These are phyloP conservation scores for Chiua virens DNA, from an alignment of 768 basidiomycete species.

Conservation along the genomic window DNA sequence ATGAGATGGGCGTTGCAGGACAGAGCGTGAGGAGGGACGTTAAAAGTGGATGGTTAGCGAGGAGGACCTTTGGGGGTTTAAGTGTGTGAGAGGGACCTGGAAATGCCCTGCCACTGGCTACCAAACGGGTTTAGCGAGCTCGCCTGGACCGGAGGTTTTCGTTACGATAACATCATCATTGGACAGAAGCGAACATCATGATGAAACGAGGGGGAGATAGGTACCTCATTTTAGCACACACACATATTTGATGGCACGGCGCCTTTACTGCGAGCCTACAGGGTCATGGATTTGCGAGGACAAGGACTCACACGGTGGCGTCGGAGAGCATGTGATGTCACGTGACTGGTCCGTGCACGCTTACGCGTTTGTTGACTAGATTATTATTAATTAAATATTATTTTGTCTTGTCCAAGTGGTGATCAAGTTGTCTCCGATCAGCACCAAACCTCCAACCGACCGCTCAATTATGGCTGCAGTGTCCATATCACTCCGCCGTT, in stretches of 20 bases:
- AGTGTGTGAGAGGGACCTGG: no score
- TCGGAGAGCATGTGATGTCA: slow-evolving; percentile 11
- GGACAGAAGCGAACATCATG: background rate
- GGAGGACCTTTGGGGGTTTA: background rate
- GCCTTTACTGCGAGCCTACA: no score
- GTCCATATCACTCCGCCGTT: slow-evolving; percentile 29
- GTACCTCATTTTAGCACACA: no score
- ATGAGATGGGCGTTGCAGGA: background rate
- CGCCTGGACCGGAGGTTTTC: no score
- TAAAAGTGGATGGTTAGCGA: no score
- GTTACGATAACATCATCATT: background rate
- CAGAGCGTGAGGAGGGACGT: no score
- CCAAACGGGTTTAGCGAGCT: no score
- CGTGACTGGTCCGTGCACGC: slow-evolving; percentile 30
- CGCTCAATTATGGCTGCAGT: slow-evolving; percentile 28
- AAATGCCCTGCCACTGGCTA: background rate
- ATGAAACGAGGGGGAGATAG: no score
- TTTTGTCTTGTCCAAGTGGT: background rate
- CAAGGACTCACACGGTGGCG: no score
- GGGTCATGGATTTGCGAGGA: background rate
- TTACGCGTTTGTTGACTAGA: slow-evolving; percentile 19
- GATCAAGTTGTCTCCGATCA: slow-evolving; percentile 14
- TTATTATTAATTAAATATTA: slow-evolving; percentile 6
- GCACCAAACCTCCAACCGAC: slow-evolving; percentile 14
- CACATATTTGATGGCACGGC: no score